Evolutionary conservation across 805 yeast species (phyloP), one percentile per base, ranked within the genome.

Genomic region (Torulaspora quercuum): DNA sequence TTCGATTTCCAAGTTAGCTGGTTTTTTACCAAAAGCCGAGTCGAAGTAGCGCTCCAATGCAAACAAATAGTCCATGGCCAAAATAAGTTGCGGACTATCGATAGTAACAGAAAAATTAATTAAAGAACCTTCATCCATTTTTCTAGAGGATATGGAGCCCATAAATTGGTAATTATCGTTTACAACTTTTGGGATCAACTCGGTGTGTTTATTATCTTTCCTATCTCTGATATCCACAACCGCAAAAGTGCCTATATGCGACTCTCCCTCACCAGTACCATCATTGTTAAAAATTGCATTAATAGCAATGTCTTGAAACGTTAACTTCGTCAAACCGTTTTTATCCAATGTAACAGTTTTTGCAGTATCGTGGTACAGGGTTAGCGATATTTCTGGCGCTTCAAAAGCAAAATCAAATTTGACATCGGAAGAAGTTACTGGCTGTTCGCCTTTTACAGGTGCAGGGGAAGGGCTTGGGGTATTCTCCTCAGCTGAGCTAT

Each of bases 1-100:
- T 6, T 33, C 26, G 7, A 21, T 20, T 5, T 15, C 29, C 14
- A 39, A n/a, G 5, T 14, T n/a, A 11, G 31, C 29, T 29, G 34
- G n/a, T 20, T 32, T 22, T 31, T 56, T 43, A 16, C 23, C 36
- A 8, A 73, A 46, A 0, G 78, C 84, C 28, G 65, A 67, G 37
- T 73, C 79, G n/a, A 68, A 57, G 55, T 81, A 89, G 0, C 55
- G 42, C 33, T 83, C 83, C 47, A 92, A 52, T 2, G 92, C 85
- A 59, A 89, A 75, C 22, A 90, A 53, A 58, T 86, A 89, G 54
- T 89, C 97, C 48, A 92, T 64, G 0, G 97, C 96, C 18, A 92
- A 57, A 32, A 92, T 78, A 7, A 82, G 72, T 39, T 74, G 75
- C 0, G 97, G 97, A 44, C 81, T 82, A 42, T 86, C 95, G 7